Conservation (phyloP, 2,329 filamentous ascomycete genomes). For the Hymenoscyphus albidus region DNA sequence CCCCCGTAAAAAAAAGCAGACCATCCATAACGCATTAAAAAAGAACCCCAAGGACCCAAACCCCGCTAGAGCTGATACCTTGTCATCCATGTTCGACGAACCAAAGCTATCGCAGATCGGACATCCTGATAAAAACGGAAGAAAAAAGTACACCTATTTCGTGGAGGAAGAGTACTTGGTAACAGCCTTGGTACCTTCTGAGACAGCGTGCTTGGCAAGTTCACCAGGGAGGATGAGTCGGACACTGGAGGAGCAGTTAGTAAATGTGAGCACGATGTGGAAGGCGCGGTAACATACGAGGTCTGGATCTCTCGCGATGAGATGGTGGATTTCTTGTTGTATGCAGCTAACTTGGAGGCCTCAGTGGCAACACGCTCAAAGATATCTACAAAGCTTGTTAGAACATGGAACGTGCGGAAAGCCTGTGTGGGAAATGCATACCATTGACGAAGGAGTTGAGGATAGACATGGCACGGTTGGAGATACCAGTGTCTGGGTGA, state of each 20-base stretch:
- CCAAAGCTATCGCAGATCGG: constrained; percentile 51
- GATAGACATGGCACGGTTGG: constrained; percentile 99
- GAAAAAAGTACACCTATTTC: constrained; percentile 69
- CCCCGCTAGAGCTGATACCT: constrained; percentile 28
- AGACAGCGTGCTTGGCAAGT: constrained; percentile 98
- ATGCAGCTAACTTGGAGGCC: constrained; percentile 97
- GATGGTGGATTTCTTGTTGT: constrained; percentile 99
- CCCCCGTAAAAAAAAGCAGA: constrained; percentile 56
- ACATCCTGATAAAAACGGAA: constrained; percentile 54
- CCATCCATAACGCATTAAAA: constrained; percentile 73
- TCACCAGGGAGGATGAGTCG: constrained; percentile 97
- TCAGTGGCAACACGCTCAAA: constrained; percentile 99
- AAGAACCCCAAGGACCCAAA: constrained; percentile 35
- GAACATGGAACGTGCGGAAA: constrained; percentile 12
- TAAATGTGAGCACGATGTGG: not conserved
- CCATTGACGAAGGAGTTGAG: constrained; percentile 99
- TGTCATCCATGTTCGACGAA: constrained; percentile 32
- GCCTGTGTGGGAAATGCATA: constrained; percentile 44
- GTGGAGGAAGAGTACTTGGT: constrained; percentile 99
- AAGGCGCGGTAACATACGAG: constrained; percentile 53
- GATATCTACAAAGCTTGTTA: constrained; percentile 64
- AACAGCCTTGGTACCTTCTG: constrained; percentile 98
- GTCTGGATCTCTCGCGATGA: constrained; percentile 99
- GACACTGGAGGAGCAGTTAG: constrained; percentile 50
- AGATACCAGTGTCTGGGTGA: constrained; percentile 99